These are phyloP conservation scores for Maudiozyma serrabonitensis DNA, from an alignment of 805 yeast species.

Conservation along the genomic window DNA sequence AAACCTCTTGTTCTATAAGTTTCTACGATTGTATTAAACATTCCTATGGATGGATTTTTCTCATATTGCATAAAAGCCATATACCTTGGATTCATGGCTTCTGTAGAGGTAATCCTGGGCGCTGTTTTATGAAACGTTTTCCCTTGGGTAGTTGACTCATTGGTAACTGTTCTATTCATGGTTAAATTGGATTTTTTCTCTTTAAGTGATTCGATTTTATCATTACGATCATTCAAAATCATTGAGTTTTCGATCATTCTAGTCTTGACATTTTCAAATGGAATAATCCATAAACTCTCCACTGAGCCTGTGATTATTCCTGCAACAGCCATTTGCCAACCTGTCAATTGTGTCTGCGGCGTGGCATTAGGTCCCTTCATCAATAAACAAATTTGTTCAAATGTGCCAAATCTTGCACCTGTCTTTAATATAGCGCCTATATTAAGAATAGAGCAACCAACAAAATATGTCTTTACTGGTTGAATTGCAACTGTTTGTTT, in stretches of 20 bases:
- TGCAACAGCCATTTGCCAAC: slow-evolving; percentile 76
- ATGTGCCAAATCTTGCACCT: slow-evolving; percentile 59
- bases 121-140: slow-evolving; percentile 25
- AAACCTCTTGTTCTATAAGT: slow-evolving; percentile 67
- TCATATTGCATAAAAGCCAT: slow-evolving; percentile 32
- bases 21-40: slow-evolving; percentile 46
- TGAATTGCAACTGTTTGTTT: slow-evolving; percentile 5
- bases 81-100: slow-evolving; percentile 24
- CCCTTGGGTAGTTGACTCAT: slow-evolving; percentile 4
- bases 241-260: slow-evolving; percentile 66
- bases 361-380: slow-evolving; percentile 37
- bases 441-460: slow-evolving; percentile 70
- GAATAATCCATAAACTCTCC: slow-evolving; percentile 78
- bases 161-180: neutral
- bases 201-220: neutral
- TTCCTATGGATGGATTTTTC: slow-evolving; percentile 44
- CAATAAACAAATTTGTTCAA: slow-evolving; percentile 63
- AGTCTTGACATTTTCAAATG: slow-evolving; percentile 80
- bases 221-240: slow-evolving; percentile 11
- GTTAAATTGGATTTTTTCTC: neutral
- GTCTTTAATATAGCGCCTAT: slow-evolving; percentile 69
- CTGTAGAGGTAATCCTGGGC: slow-evolving; percentile 5
- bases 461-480: slow-evolving; percentile 29
- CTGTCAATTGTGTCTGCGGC: slow-evolving; percentile 51
- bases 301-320: slow-evolving; percentile 74